phyloP scores from a whole-genome alignment of 1,284 basidiomycete species.

The Sphagnurus paluster region DNA sequence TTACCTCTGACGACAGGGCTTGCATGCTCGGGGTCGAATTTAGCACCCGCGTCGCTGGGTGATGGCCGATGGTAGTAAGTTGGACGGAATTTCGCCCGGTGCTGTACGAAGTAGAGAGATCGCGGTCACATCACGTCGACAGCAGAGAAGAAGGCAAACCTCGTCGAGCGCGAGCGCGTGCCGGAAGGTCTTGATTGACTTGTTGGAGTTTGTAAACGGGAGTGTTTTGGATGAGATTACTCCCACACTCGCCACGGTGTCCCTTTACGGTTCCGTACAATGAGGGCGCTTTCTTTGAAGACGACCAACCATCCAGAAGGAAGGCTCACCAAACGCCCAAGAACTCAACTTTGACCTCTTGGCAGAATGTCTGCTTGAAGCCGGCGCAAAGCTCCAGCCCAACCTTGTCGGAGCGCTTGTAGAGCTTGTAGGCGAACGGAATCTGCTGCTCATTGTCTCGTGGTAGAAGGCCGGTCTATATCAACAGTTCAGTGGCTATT shows the following conservation, averaged over 20 bases:
- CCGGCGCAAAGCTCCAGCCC: slow-evolving; percentile 48
- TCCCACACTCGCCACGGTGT: slow-evolving; percentile 52
- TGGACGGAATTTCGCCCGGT: slow-evolving; percentile 52
- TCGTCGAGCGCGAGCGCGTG: slow-evolving; percentile 69
- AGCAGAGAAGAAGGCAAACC: slow-evolving; percentile 27
- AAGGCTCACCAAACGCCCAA: slow-evolving; percentile 61
- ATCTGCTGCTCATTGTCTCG: slow-evolving; percentile 60
- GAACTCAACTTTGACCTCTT: slow-evolving; percentile 58
- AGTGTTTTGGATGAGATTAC: slow-evolving; percentile 51
- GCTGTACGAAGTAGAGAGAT: slow-evolving; percentile 31
- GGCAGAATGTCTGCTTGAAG: slow-evolving; percentile 70
- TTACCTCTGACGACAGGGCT: slow-evolving; percentile 13
- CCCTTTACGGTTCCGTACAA: slow-evolving; percentile 12
- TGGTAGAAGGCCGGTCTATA: slow-evolving; percentile 60
- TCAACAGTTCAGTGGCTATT: too few species aligned
- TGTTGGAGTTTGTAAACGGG: slow-evolving; percentile 63
- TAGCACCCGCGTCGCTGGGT: slow-evolving; percentile 23
- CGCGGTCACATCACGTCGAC: slow-evolving; percentile 1
- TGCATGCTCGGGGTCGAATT: slow-evolving; percentile 24
- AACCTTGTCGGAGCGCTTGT: slow-evolving; percentile 45
- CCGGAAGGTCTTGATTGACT: slow-evolving; percentile 57
- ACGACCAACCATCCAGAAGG: background rate
- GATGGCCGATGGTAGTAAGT: slow-evolving; percentile 47
- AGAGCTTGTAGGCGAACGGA: slow-evolving; percentile 67
- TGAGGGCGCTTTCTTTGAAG: too few species aligned